A percentile compares a stretch with the other conserved stretches of the same genome.
phyloP scores from a whole-genome alignment of 1,284 basidiomycete species.

The Cutaneotrichosporon sp. region DNA sequence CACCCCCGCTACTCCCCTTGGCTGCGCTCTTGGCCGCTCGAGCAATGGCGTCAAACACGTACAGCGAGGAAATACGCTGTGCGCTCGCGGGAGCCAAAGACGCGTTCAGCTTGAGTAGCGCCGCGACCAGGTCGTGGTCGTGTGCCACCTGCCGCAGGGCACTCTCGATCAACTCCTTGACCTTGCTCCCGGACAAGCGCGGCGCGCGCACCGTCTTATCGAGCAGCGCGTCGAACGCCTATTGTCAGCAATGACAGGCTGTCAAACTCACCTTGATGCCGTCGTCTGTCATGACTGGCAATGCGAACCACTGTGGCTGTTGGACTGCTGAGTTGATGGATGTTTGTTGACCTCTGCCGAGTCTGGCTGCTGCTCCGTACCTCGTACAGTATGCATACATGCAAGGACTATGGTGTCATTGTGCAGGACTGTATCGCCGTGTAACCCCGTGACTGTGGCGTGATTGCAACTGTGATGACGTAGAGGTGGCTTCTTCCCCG shows the following conservation, averaged over 20 bases:
- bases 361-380: too few relatives aligned
- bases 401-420: background rate
- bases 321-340: too few relatives aligned
- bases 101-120: constrained; percentile 77
- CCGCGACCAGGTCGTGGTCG: constrained; percentile 76
- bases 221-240: constrained; percentile 73
- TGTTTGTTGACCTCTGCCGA: too few relatives aligned
- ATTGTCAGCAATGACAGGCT: constrained; percentile 10
- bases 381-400: too few relatives aligned
- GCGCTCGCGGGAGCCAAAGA: constrained; percentile 54
- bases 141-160: constrained; percentile 69
- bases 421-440: background rate
- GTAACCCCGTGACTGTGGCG: background rate
- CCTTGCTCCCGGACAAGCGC: constrained; percentile 75
- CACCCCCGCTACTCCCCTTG: too few relatives aligned
- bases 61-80: constrained; percentile 74
- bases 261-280: background rate
- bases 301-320: too few relatives aligned
- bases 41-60: constrained; percentile 82
- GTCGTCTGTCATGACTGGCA: constrained; percentile 4
- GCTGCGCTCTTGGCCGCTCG: constrained; percentile 68
- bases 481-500: background rate
- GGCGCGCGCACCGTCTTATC: constrained; percentile 73
- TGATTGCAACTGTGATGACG: background rate
- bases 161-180: constrained; percentile 65